A percentile compares a stretch with the other conserved stretches of the same genome.
Evolutionary conservation across 371 early-diverging fungal genomes (phyloP).

Genomic region (Zopfochytrium polystomum): DNA sequence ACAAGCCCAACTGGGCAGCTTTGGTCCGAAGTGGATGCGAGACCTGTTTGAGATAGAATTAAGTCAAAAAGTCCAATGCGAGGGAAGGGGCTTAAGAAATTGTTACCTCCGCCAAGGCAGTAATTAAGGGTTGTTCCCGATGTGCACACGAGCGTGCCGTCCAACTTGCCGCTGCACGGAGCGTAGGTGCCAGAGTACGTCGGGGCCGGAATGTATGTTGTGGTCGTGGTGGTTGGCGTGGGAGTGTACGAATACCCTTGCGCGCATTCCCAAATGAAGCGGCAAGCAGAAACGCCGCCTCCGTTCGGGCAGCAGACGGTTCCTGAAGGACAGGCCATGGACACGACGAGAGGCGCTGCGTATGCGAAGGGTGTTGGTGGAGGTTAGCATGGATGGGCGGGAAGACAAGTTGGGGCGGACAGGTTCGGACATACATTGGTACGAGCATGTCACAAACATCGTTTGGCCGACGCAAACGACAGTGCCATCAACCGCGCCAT

Average conservation of each 20-base stretch:
- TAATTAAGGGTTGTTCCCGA: constrained; percentile 1
- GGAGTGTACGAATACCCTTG: too few species aligned
- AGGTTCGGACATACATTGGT: too few species aligned
- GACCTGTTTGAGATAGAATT: neutral
- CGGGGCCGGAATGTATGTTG: neutral
- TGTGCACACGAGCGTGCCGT: constrained; percentile 10
- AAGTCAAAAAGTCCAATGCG: neutral
- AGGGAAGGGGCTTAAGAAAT: neutral
- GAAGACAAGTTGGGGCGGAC: too few species aligned
- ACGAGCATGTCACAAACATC: neutral
- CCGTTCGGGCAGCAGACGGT: neutral
- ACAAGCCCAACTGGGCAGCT: constrained; percentile 11
- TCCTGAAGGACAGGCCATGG: neutral
- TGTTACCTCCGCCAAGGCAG: neutral
- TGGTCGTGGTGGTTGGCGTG: neutral
- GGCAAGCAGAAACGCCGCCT: neutral
- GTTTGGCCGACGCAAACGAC: neutral
- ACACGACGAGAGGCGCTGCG: neutral
- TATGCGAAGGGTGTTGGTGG: too few species aligned
- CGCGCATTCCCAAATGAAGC: neutral
- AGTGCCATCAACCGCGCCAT: neutral
- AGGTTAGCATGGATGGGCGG: too few species aligned
- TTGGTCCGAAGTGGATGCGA: neutral
- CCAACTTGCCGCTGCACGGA: constrained; percentile 4
- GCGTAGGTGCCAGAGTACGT: neutral